A percentile compares a stretch with the other conserved stretches of the same genome.
These are phyloP conservation scores for Zygoascus ofunaensis DNA, from an alignment of 805 yeast species.

Conservation along the genomic window DNA sequence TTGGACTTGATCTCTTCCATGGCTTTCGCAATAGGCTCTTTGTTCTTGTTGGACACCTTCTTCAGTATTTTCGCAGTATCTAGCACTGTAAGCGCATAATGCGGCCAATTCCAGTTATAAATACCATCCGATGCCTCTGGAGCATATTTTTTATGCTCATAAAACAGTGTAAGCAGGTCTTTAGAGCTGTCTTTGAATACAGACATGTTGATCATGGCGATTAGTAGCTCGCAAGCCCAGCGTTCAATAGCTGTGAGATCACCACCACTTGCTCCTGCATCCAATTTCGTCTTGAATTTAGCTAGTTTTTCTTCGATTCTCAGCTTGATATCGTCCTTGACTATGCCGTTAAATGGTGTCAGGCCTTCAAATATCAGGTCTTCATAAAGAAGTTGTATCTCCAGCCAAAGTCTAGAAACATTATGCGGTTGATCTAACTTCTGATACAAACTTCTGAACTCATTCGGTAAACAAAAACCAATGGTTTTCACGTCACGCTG, in stretches of 20 bases:
- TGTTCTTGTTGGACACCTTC: not conserved
- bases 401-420: slow-evolving; percentile 25
- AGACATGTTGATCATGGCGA: not conserved
- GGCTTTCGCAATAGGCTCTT: not conserved
- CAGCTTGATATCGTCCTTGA: not conserved
- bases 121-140: not conserved
- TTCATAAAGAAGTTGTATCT: slow-evolving; percentile 29
- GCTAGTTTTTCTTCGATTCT: not conserved
- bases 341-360: not conserved
- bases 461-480: slow-evolving; percentile 31
- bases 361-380: not conserved
- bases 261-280: not conserved
- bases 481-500: slow-evolving; percentile 51
- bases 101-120: slow-evolving; percentile 22
- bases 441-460: not conserved
- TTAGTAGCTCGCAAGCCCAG: not conserved
- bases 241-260: not conserved
- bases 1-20: not conserved
- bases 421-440: not conserved
- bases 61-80: slow-evolving; percentile 20
- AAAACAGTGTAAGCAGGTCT: not conserved
- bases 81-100: slow-evolving; percentile 20
- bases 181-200: not conserved
- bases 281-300: not conserved
- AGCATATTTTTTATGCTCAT: not conserved